phyloP scores from a whole-genome alignment of 495 filamentous ascomycete genomes.

The Apiosordaria backusii region DNA sequence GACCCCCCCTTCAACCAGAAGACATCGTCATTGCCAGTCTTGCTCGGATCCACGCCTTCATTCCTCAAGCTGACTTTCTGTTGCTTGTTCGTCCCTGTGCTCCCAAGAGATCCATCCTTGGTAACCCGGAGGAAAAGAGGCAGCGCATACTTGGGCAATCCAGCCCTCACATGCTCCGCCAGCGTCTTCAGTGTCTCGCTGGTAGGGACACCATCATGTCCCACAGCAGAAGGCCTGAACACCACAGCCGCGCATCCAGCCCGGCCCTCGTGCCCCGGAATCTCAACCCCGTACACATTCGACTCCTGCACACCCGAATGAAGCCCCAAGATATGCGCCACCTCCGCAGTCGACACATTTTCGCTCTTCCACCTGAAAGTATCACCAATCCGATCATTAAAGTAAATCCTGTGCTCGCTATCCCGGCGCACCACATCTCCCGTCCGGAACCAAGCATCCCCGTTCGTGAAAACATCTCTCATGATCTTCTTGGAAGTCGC shows the following conservation, averaged over 20 bases:
- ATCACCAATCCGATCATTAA: slow-evolving; percentile 87
- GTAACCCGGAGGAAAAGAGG: slow-evolving; percentile 74
- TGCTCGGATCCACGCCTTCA: slow-evolving; percentile 68
- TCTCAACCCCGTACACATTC: slow-evolving; percentile 81
- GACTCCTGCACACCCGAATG: slow-evolving; percentile 69
- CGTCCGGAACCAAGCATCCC: slow-evolving; percentile 82
- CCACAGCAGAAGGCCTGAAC: slow-evolving; percentile 35
- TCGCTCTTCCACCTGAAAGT: slow-evolving; percentile 96
- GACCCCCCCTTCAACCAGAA: slow-evolving; percentile 60
- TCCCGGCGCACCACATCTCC: slow-evolving; percentile 79
- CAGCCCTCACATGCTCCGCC: slow-evolving; percentile 53
- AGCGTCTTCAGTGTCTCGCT: slow-evolving; percentile 51
- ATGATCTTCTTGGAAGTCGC: slow-evolving; percentile 79
- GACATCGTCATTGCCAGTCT: slow-evolving; percentile 57
- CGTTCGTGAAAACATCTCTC: slow-evolving; percentile 70
- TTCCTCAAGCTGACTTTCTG: slow-evolving; percentile 68
- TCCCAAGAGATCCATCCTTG: slow-evolving; percentile 47
- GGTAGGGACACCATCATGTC: slow-evolving; percentile 29
- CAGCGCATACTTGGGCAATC: slow-evolving; percentile 69
- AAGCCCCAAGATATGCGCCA: slow-evolving; percentile 65
- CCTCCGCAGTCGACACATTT: slow-evolving; percentile 86
- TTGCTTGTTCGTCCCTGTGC: slow-evolving; percentile 86
- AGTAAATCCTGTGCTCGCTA: slow-evolving; percentile 70
- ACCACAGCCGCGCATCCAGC: slow-evolving; percentile 78
- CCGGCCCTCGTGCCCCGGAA: slow-evolving; percentile 82